phyloP scores from a whole-genome alignment of 345 rosid genomes.

The Citrus unshiu region DNA sequence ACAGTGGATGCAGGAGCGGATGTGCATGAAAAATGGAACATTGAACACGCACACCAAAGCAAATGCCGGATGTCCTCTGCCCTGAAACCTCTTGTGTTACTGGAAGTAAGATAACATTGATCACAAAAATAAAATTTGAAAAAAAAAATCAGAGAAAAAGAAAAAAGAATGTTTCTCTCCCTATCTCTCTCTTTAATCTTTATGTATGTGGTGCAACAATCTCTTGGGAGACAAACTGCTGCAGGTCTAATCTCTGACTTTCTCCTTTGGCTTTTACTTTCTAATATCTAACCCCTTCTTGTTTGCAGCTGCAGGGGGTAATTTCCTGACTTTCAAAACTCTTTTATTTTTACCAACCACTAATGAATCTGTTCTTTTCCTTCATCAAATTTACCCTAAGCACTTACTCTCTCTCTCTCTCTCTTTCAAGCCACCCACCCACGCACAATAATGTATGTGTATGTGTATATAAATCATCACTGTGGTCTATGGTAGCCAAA shows the following conservation, averaged over 20 bases:
- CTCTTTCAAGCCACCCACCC: not conserved
- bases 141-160: not conserved
- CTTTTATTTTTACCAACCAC: not conserved
- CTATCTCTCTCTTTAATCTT: conserved; percentile 15
- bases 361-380: not conserved
- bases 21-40: conserved; percentile 10
- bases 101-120: conserved; percentile 7
- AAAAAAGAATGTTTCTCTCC: conserved; percentile 12
- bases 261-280: conserved; percentile 14
- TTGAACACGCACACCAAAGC: conserved; percentile 23
- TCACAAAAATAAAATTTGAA: not conserved
- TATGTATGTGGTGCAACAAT: conserved; percentile 12
- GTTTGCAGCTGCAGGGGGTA: not conserved
- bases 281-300: not conserved
- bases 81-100: not conserved
- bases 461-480: not conserved
- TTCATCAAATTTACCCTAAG: not conserved
- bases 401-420: not conserved
- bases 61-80: conserved; percentile 8
- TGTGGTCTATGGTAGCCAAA: not conserved
- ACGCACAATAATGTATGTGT: not conserved
- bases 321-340: not conserved
- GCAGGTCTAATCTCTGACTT: conserved; percentile 24
- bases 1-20: not conserved
- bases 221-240: conserved; percentile 23